Conservation (phyloP, 2,329 filamentous ascomycete species). For the Chaetomium strumarium region DNA sequence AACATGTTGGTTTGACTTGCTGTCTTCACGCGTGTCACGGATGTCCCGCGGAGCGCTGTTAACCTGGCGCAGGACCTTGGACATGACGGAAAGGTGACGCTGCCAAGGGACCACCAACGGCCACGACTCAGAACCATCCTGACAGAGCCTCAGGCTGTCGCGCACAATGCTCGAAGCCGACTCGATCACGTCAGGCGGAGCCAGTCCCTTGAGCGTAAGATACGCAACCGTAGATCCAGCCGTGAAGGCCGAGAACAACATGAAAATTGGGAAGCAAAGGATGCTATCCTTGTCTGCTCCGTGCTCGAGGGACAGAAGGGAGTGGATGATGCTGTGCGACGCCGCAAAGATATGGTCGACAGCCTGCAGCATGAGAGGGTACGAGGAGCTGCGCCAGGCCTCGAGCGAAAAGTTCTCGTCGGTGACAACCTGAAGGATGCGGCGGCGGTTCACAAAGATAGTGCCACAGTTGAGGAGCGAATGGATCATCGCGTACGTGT, state of each 20-base stretch:
- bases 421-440: slow-evolving; percentile 52
- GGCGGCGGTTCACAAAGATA: slow-evolving; percentile 55
- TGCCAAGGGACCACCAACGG: slow-evolving; percentile 55
- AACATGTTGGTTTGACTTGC: slow-evolving; percentile 28
- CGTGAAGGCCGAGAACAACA: slow-evolving; percentile 58
- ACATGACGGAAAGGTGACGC: slow-evolving; percentile 56
- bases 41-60: slow-evolving; percentile 34
- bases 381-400: slow-evolving; percentile 45
- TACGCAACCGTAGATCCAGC: slow-evolving; percentile 57
- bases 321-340: slow-evolving; percentile 52
- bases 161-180: slow-evolving; percentile 52
- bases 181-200: slow-evolving; percentile 50
- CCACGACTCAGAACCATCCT: slow-evolving; percentile 55
- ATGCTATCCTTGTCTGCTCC: slow-evolving; percentile 52
- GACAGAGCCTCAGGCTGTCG: slow-evolving; percentile 54
- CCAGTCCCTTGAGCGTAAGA: slow-evolving; percentile 55
- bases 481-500: slow-evolving; percentile 58
- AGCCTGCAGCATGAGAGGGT: slow-evolving; percentile 44
- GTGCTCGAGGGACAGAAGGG: slow-evolving; percentile 49
- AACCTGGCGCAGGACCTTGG: slow-evolving; percentile 52
- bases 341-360: slow-evolving; percentile 53
- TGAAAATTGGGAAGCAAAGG: slow-evolving; percentile 58
- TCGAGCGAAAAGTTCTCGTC: slow-evolving; percentile 47
- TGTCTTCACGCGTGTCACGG: slow-evolving; percentile 32
- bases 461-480: slow-evolving; percentile 55